phyloP scores from a whole-genome alignment of 2,329 filamentous ascomycete species.

The Stagonosporopsis chrysanthemi region DNA sequence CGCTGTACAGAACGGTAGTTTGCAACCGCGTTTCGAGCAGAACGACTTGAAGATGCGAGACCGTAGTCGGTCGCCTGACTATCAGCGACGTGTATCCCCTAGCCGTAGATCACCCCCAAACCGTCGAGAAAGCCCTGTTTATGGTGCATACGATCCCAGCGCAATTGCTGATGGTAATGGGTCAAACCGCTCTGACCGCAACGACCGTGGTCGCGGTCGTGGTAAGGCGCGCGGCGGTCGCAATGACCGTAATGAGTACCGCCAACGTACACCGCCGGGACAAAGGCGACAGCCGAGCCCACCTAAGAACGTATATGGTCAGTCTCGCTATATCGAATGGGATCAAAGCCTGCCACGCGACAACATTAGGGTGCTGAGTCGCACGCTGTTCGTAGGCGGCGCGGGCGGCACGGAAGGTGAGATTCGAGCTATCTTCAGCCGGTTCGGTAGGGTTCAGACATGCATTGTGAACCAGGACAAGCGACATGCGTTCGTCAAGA shows the following conservation, averaged over 20 bases:
- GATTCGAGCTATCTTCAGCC: slow-evolving; percentile 79
- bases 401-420: slow-evolving; percentile 79
- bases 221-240: slow-evolving; percentile 53
- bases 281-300: slow-evolving; percentile 67
- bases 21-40: slow-evolving; percentile 35
- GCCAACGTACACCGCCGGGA: slow-evolving; percentile 85
- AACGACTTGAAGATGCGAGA: slow-evolving; percentile 47
- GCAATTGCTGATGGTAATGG: slow-evolving; percentile 61
- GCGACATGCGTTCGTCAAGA: slow-evolving; percentile 98
- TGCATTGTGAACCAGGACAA: slow-evolving; percentile 99
- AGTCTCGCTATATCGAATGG: slow-evolving; percentile 79
- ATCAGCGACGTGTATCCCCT: slow-evolving; percentile 68
- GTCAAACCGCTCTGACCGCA: slow-evolving; percentile 62
- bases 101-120: slow-evolving; percentile 65
- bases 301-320: slow-evolving; percentile 46
- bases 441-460: slow-evolving; percentile 88
- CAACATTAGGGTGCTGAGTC: slow-evolving; percentile 83
- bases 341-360: slow-evolving; percentile 77
- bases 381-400: slow-evolving; percentile 95
- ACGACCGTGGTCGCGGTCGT: slow-evolving; percentile 63
- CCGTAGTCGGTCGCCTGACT: slow-evolving; percentile 64
- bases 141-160: slow-evolving; percentile 76
- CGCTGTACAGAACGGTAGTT: slow-evolving; percentile 26
- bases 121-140: slow-evolving; percentile 72
- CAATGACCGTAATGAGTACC: slow-evolving; percentile 69